Percentiles rank a stretch among this genome's conserved stretches.
These are phyloP conservation scores for Chlamydomonas incerta DNA, from an alignment of 139 green algal genomes.

Conservation along the genomic window DNA sequence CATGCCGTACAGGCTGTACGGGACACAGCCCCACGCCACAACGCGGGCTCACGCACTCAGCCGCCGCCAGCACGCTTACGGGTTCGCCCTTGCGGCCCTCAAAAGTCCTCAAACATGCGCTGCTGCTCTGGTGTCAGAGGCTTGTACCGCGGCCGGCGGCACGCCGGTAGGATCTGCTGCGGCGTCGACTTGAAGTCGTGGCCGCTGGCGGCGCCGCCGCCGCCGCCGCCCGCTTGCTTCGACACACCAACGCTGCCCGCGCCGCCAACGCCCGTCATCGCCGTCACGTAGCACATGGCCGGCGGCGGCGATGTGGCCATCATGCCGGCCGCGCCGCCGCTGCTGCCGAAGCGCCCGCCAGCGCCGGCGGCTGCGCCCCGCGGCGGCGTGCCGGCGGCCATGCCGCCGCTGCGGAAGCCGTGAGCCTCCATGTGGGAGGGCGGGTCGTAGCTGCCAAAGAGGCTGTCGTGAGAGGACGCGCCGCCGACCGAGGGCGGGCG, in stretches of 20 bases:
- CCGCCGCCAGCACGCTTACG: no score
- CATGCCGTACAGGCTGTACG: no score
- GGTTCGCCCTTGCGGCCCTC: no score
- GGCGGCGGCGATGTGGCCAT: not conserved
- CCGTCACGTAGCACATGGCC: slow-evolving; percentile 1
- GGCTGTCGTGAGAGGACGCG: no score
- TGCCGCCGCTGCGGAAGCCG: no score
- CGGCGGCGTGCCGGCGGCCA: no score
- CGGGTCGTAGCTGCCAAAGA: no score
- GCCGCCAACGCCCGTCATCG: not conserved
- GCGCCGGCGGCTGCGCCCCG: not conserved
- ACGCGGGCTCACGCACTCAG: no score
- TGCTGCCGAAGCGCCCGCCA: not conserved
- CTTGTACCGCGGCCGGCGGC: slow-evolving; percentile 20
- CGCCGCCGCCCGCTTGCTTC: not conserved
- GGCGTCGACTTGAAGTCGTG: not conserved
- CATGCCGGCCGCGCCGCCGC: not conserved
- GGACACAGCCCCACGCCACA: no score
- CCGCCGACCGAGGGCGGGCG: no score
- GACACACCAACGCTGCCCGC: not conserved
- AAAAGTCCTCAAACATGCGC: slow-evolving; percentile 43
- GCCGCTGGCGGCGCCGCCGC: not conserved
- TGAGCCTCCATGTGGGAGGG: no score
- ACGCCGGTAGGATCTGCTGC: slow-evolving; percentile 10
- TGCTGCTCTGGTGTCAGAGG: slow-evolving; percentile 45